Percentiles rank a stretch among this genome's conserved stretches.
Evolutionary conservation across 352 stramenopile genomes (phyloP).

Genomic region (Phytopythium aichiense): DNA sequence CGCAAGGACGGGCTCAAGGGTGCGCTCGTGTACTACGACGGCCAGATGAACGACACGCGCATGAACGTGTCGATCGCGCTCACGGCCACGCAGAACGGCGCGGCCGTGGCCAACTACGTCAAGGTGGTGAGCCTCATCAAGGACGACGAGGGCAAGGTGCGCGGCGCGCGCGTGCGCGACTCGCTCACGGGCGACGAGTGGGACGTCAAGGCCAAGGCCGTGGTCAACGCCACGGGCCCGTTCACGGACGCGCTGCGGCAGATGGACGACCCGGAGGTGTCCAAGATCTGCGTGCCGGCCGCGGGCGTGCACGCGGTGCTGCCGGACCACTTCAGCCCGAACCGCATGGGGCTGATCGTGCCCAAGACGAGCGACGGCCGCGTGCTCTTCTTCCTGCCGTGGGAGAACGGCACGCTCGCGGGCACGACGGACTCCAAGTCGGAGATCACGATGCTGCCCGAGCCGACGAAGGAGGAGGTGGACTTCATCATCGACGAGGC

Average conservation of each 20-base stretch:
- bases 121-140: conserved; percentile 85
- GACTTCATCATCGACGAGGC: conserved; percentile 94
- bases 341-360: conserved; percentile 95
- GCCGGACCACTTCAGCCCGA: conserved; percentile 93
- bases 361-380: conserved; percentile 94
- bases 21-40: conserved; percentile 89
- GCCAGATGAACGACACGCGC: conserved; percentile 94
- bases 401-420: conserved; percentile 91
- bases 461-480: conserved; percentile 89
- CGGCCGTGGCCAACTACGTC: conserved; percentile 91
- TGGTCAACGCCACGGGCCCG: conserved; percentile 94
- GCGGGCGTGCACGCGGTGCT: conserved; percentile 95
- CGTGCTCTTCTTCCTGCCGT: conserved; percentile 95
- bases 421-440: conserved; percentile 93
- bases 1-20: conserved; percentile 90
- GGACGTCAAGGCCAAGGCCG: conserved; percentile 83
- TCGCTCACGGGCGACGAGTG: conserved; percentile 86
- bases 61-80: conserved; percentile 94
- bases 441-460: conserved; percentile 94
- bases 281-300: conserved; percentile 91
- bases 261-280: conserved; percentile 89
- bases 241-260: conserved; percentile 90
- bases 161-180: conserved; percentile 88
- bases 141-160: conserved; percentile 80
- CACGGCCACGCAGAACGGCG: conserved; percentile 92